phyloP scores from a whole-genome alignment of 345 rosid species.

The Corymbia maculata region DNA sequence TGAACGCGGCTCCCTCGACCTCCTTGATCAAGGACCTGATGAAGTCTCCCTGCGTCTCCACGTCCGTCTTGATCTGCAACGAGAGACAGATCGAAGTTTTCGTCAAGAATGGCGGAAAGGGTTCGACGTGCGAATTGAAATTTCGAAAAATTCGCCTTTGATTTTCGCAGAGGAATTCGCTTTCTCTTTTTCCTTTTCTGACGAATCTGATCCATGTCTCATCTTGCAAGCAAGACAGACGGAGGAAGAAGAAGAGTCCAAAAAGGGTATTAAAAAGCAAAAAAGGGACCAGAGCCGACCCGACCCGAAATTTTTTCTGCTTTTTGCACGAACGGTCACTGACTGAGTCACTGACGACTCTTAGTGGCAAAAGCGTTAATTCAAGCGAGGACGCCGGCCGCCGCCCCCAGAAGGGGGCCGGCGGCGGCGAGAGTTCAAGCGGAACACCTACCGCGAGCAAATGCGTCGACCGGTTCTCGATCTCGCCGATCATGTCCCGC shows the following conservation, averaged over 20 bases:
- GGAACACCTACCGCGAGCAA: slow-evolving; percentile 66
- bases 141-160: neutral
- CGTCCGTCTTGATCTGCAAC: slow-evolving; percentile 88
- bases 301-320: neutral
- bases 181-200: neutral
- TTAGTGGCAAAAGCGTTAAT: slow-evolving; percentile 36
- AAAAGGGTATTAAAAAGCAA: slow-evolving; percentile 3
- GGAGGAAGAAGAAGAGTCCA: neutral
- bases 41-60: slow-evolving; percentile 93
- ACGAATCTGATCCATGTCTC: neutral
- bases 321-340: neutral
- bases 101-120: neutral
- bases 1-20: slow-evolving; percentile 73
- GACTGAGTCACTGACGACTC: neutral
- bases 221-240: neutral
- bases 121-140: neutral
- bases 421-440: neutral
- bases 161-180: neutral
- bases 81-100: neutral
- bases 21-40: slow-evolving; percentile 80
- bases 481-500: slow-evolving; percentile 97
- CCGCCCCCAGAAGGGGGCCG: neutral
- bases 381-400: neutral
- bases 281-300: neutral
- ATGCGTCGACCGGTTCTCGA: slow-evolving; percentile 91